Base-by-base conservation (phyloP, 2,329 filamentous ascomycete species). In the Nemania abortiva region DNA sequence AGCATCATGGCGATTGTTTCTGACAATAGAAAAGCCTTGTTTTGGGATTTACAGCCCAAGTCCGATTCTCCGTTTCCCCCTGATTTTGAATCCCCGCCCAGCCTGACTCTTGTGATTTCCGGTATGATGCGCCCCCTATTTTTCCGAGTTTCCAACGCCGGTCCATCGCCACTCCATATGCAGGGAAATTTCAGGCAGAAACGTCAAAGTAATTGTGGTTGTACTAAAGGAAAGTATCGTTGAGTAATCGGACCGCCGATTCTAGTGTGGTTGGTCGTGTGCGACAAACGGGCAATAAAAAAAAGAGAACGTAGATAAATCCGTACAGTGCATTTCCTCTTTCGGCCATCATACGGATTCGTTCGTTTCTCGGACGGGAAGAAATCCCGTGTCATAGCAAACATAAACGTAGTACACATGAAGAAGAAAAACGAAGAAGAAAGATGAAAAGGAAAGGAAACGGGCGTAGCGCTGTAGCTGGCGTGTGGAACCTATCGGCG, bases 321-420 rank as follows among this genome's bases (percentile, higher is more conserved):
- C 15, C 52, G 31, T 65, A 37, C n/a, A 65, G 52, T 39, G 53
- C 39, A 37, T 65, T 45, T 20, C 47, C 55, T 50, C 20, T 24
- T 39, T 58, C 63, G 11, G 11, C 66, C 47, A 42, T 42, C 6
- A 57, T 56, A 66, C 34, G 42, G 1, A 47, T 59, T 37, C 27
- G 11, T 63, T 63, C 59, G 24, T 56, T 47, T 22, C 56, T 15
- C 27, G 31, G 18, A 20, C 56, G 50, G 42, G 31, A 50, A 49
- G 20, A 29, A 47, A 55, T 13, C 5, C 2, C 18, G 27, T n/a
- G 18, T 67, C 68, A 39, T 70, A 49, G 56, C 52, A 63, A 68
- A 59, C 61, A 59, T 70, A 65, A 61, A 55, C 66, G 52, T 68
- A 49, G 24, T 45, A 59, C 56, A 63, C 59, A 50, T 58, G 42